Evolutionary conservation across 2,329 filamentous ascomycete genomes (phyloP).

Genomic region (Ceratocystis eucalypticola): DNA sequence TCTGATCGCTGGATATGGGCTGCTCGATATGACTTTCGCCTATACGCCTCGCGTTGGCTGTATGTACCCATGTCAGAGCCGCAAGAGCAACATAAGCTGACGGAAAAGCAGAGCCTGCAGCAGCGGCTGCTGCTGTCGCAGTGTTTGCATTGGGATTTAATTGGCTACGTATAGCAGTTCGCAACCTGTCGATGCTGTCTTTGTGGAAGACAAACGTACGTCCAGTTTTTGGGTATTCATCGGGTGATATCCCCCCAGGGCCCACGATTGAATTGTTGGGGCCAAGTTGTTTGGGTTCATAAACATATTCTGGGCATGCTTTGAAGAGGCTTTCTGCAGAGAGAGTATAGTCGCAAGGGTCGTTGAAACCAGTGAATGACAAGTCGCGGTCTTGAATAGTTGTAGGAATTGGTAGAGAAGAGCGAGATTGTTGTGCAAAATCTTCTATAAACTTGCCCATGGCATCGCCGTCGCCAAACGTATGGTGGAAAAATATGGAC

Average conservation of each 20-base stretch:
- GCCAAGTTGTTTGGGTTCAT: constrained; percentile 26
- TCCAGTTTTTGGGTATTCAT: constrained; percentile 27
- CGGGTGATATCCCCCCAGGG: constrained; percentile 24
- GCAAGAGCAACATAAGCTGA: constrained; percentile 32
- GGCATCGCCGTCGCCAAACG: constrained; percentile 31
- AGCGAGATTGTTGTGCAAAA: constrained; percentile 25
- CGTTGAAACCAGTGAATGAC: constrained; percentile 23
- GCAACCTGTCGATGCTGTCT: constrained; percentile 26
- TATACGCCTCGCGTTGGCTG: constrained; percentile 26
- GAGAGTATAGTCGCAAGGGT: neutral
- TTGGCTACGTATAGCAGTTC: constrained; percentile 21
- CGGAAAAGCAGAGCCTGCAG: constrained; percentile 20
- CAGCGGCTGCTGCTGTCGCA: neutral
- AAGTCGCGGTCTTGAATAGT: constrained; percentile 17
- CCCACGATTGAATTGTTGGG: constrained; percentile 26
- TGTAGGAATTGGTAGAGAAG: constrained; percentile 19
- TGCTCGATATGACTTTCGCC: constrained; percentile 14
- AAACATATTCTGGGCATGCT: constrained; percentile 30
- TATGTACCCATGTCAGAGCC: constrained; percentile 30
- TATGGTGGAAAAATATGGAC: constrained; percentile 31
- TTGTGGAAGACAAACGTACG: constrained; percentile 31
- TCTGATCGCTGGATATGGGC: neutral
- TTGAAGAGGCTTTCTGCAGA: constrained; percentile 22
- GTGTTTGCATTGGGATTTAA: neutral
- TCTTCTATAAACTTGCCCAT: constrained; percentile 29